Base-by-base conservation (phyloP, 2,329 filamentous ascomycete species). In the Arachnopeziza araneosa region DNA sequence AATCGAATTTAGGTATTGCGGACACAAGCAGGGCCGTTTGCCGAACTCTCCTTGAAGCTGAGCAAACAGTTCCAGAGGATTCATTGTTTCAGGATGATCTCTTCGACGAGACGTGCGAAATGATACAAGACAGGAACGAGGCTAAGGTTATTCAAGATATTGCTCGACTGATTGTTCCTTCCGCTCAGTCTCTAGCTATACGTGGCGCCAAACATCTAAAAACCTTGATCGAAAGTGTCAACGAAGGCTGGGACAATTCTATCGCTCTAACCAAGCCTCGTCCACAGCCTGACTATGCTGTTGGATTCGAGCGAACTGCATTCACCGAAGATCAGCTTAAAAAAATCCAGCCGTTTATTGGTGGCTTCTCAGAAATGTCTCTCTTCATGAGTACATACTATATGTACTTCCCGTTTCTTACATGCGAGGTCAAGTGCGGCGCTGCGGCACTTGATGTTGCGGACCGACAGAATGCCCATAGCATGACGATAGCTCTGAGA, bases 401-500 rank as follows among this genome's bases (percentile, higher is more conserved):
- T 5, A 79, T 81, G 71, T 78, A 76, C 69, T 80, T 83, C 63
- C 78, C 78, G 2, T 82, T 81, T 63, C 69, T 82, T 0, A 75
- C 75, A 0, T 78, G 74, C 66, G 76, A 82, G 66, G 77, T 80
- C 0, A 80, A 80, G 67, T 78, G 74, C 61, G 73, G 76, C 51
- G 66, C 69, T 26, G 69, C 63, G 24, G 70, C 65, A 1, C 75
- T 78, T 6, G 69, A 76, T 55, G 57, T 75, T 14, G 74, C 75
- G 1, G 74, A 77, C 60, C 69, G 61, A 57, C 57, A 67, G 36
- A 67, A 78, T 66, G 72, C 72, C 51, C 72, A 78, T 44, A 78
- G 73, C 64, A 76, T 75, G 72, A 74, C 72, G 2, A 59, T 78
- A 21, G 76, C 76, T 0, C 71, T 74, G 51, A 71, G 75, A 55